These are phyloP conservation scores for Caloboletus firmus DNA, from an alignment of 1,284 basidiomycete genomes.

Conservation along the genomic window DNA sequence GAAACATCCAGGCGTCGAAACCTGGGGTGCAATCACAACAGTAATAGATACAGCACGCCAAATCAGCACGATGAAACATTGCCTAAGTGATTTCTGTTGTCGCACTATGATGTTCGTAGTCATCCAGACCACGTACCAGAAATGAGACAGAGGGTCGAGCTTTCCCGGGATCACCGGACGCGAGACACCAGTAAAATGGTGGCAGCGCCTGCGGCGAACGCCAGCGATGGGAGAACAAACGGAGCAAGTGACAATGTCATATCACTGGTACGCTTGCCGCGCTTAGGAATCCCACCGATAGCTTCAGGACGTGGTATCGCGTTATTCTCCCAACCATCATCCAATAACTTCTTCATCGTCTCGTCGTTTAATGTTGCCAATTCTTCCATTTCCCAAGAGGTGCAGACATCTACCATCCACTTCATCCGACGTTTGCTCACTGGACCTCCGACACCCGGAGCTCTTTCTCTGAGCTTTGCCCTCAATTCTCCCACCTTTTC, in stretches of 20 bases:
- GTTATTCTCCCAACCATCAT: constrained; percentile 70
- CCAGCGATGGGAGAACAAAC: constrained; percentile 22
- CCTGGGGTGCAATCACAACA: background rate
- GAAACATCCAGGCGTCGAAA: background rate
- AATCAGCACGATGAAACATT: background rate
- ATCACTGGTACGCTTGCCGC: background rate
- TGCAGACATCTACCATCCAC: constrained; percentile 94
- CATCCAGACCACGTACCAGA: constrained; percentile 12
- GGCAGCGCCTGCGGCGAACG: constrained; percentile 22
- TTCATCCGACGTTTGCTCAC: constrained; percentile 81
- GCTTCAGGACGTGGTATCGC: constrained; percentile 50
- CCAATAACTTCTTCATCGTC: constrained; percentile 57
- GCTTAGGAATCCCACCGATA: constrained; percentile 34
- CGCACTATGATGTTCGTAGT: background rate
- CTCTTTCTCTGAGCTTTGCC: constrained; percentile 64
- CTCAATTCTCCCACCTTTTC: constrained; percentile 77
- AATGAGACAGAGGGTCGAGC: background rate
- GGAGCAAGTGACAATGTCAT: constrained; percentile 7
- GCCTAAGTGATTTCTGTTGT: constrained; percentile 4
- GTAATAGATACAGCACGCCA: background rate
- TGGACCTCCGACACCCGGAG: constrained; percentile 75
- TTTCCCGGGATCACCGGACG: constrained; percentile 17
- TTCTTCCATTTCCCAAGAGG: constrained; percentile 80
- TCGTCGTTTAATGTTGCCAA: constrained; percentile 65
- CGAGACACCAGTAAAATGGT: constrained; percentile 19